Conservation (phyloP, 305 asterid species). For the Ajuga reptans region DNA sequence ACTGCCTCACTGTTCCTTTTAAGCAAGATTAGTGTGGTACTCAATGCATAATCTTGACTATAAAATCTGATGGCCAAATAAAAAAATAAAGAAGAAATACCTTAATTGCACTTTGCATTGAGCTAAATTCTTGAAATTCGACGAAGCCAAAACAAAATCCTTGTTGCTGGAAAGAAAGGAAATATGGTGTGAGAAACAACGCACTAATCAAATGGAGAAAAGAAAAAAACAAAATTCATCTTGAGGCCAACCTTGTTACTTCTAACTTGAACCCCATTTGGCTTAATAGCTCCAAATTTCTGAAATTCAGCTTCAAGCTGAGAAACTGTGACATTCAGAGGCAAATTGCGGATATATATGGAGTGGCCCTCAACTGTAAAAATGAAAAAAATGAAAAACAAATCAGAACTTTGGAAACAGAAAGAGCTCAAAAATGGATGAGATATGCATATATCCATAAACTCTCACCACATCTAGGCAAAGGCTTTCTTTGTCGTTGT, state of each 20-base stretch:
- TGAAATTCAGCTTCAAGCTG: slow-evolving; percentile 73
- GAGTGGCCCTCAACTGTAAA: slow-evolving; percentile 72
- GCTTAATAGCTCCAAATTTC: slow-evolving; percentile 69
- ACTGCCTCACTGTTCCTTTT: background rate
- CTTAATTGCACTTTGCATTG: slow-evolving; percentile 79
- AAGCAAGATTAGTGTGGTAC: background rate
- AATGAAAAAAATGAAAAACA: slow-evolving; percentile 8
- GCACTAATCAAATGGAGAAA: slow-evolving; percentile 10
- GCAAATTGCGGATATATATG: slow-evolving; percentile 67
- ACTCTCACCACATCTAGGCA: slow-evolving; percentile 9
- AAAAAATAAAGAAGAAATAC: slow-evolving; percentile 27
- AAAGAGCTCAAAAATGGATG: background rate
- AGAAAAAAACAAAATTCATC: background rate
- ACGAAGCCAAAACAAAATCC: slow-evolving; percentile 87
- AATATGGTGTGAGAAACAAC: slow-evolving; percentile 6
- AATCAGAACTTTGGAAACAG: slow-evolving; percentile 8
- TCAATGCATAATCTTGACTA: background rate
- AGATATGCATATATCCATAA: background rate
- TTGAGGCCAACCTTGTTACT: slow-evolving; percentile 52
- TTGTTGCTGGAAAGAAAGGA: slow-evolving; percentile 47
- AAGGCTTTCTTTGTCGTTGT: background rate
- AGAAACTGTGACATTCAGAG: slow-evolving; percentile 49
- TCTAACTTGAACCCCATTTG: slow-evolving; percentile 79
- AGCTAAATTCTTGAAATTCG: slow-evolving; percentile 56
- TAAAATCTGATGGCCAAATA: background rate